A percentile compares a stretch with the other conserved stretches of the same genome.
Evolutionary conservation across 805 yeast genomes (phyloP).

Genomic region (Pichia occidentalis): DNA sequence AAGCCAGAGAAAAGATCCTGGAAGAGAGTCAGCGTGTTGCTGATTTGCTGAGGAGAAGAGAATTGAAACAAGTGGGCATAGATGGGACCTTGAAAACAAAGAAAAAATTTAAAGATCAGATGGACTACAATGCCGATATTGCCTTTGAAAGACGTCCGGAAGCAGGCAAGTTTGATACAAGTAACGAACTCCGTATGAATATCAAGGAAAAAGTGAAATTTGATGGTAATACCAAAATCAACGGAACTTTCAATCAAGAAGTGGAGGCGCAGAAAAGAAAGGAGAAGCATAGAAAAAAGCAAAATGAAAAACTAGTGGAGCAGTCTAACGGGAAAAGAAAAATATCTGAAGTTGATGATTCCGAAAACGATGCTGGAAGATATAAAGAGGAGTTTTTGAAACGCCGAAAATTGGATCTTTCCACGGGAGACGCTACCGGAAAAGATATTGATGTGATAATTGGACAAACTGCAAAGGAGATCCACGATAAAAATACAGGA

Average conservation of each 20-base stretch:
- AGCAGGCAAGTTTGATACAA: slow-evolving; percentile 61
- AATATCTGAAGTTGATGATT: not conserved
- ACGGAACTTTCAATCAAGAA: slow-evolving; percentile 40
- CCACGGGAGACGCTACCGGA: not conserved
- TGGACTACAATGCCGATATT: slow-evolving; percentile 80
- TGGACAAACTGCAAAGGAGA: slow-evolving; percentile 5
- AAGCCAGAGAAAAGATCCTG: slow-evolving; percentile 75
- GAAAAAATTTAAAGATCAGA: slow-evolving; percentile 49
- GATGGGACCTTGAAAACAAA: slow-evolving; percentile 43
- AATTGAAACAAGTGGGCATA: slow-evolving; percentile 73
- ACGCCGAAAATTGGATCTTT: slow-evolving; percentile 11
- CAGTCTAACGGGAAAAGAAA: not conserved
- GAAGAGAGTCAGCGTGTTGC: slow-evolving; percentile 75
- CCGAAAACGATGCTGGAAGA: not conserved
- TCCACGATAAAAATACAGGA: slow-evolving; percentile 4
- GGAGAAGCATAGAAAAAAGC: slow-evolving; percentile 13
- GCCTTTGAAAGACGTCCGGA: slow-evolving; percentile 70
- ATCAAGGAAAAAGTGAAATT: slow-evolving; percentile 33
- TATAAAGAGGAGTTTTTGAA: slow-evolving; percentile 10
- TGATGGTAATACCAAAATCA: slow-evolving; percentile 35
- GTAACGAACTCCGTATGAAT: slow-evolving; percentile 40
- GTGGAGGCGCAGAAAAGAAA: slow-evolving; percentile 25
- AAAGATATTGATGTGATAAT: slow-evolving; percentile 9
- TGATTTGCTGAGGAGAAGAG: slow-evolving; percentile 70
- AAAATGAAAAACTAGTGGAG: slow-evolving; percentile 8